Evolutionary conservation across 768 basidiomycete species (phyloP).

Genomic region (Mrakia blollopis): DNA sequence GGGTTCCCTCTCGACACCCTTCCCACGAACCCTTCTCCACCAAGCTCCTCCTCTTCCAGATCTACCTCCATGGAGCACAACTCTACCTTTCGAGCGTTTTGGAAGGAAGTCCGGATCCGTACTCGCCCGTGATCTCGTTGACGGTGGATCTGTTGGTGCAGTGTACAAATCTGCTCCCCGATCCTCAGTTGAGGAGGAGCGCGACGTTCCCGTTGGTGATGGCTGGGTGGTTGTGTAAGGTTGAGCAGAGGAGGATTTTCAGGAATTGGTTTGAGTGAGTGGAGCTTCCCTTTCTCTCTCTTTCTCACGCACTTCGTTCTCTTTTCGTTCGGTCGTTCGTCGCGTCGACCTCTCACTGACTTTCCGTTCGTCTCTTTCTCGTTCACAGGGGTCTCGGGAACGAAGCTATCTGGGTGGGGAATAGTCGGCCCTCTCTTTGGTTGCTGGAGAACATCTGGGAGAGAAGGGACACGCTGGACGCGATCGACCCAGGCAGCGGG

Average conservation of each 20-base stretch:
- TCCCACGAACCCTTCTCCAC: neutral
- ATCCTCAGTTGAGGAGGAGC: conserved; percentile 12
- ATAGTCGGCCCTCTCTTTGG: neutral
- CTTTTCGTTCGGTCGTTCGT: neutral
- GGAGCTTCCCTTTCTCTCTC: neutral
- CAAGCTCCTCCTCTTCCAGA: neutral
- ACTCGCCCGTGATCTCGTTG: neutral
- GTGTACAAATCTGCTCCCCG: neutral
- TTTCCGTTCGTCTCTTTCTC: neutral
- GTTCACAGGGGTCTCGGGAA: neutral
- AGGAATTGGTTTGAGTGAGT: conserved; percentile 3
- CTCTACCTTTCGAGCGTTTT: neutral
- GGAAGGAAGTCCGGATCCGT: neutral
- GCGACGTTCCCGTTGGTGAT: conserved; percentile 4
- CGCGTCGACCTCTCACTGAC: neutral
- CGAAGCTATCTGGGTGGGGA: neutral
- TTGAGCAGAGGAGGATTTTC: neutral
- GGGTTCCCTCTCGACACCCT: neutral
- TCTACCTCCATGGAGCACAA: conserved; percentile 2
- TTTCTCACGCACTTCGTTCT: neutral
- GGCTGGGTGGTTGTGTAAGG: neutral
- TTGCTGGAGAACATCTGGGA: neutral
- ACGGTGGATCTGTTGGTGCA: neutral
- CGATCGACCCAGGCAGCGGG: neutral
- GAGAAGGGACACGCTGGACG: neutral